Percentiles rank a stretch among this genome's conserved stretches.
Conservation (phyloP, 441 rosid species). For the Adansonia grandidieri region DNA sequence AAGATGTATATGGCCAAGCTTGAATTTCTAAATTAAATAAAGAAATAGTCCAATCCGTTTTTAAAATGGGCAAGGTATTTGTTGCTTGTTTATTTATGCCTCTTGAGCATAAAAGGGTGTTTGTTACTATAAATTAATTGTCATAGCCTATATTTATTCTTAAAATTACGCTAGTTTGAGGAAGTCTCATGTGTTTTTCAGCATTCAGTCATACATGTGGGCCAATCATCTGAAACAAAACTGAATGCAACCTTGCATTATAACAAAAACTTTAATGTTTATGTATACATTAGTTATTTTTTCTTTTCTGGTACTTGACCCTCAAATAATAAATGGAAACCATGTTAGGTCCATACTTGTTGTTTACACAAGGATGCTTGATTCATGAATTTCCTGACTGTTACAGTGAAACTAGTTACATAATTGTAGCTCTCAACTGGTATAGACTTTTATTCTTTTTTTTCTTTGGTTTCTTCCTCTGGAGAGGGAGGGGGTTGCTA, state of each 20-base stretch:
- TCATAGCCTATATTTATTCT: neutral
- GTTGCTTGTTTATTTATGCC: slow-evolving; percentile 5
- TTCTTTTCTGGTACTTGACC: neutral
- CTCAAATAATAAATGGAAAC: neutral
- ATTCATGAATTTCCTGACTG: neutral
- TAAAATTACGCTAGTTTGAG: neutral
- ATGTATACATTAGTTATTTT: neutral
- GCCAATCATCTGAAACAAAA: neutral
- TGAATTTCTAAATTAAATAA: neutral
- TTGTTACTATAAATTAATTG: neutral
- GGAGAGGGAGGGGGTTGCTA: slow-evolving; percentile 2
- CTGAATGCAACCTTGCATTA: slow-evolving; percentile 12
- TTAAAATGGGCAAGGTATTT: neutral
- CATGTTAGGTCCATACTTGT: neutral
- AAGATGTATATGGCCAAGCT: slow-evolving; percentile 1
- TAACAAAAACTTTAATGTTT: neutral
- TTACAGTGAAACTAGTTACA: neutral
- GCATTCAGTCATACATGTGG: neutral
- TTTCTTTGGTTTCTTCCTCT: neutral
- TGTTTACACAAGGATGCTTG: slow-evolving; percentile 4
- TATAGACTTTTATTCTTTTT: neutral
- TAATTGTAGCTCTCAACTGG: neutral
- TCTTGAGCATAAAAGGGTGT: neutral
- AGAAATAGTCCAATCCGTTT: neutral
- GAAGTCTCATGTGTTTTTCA: neutral